Base-by-base conservation (phyloP, 2,329 filamentous ascomycete species). In the Sporothrix humicola region DNA sequence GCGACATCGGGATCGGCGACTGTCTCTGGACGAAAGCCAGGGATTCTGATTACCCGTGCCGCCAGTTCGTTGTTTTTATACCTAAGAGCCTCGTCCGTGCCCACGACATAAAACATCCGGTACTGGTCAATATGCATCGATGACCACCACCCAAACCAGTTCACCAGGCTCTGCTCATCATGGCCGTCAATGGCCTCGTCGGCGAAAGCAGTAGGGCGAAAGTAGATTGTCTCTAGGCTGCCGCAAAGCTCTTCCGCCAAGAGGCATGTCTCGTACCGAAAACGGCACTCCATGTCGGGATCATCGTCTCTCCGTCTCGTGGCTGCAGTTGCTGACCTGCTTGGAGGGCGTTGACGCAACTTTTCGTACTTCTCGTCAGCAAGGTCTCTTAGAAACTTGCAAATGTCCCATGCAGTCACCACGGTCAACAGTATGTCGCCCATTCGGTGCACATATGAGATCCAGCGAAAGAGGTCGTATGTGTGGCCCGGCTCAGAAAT, bases 141-240 rank as follows among this genome's bases (percentile, higher is more conserved):
- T 0, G 87, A 82, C 89, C 89, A 91, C 79, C 83, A 87, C 0
- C 86, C 88, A 78, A 90, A 91, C 86, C 87, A 90, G 75, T 90
- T 88, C 10, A 91, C 84, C 42, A 91, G 81, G 73, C 86, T 89
- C 77, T 90, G 87, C 77, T 91, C 89, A 74, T 91, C 88, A 72
- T 88, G 87, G 0, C 84, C 82, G 72, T 89, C 85, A 63, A 91
- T 87, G 1, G 76, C 79, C 3, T 81, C 77, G 15, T 84, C 84
- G 0, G 85, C 86, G 77, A 84, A 85, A 1, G 86, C 78, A 6
- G 90, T 77, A 3, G 83, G 81, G 2, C 17, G 1, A n/a, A 63
- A 63, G 7, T 77, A 74, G 7, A 69, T 56, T 17, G 63, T 9
- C 4, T 76, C 70, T 17, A 79, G 79, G 15, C 80, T 76, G 12